A percentile compares a stretch with the other conserved stretches of the same genome.
Evolutionary conservation across 1,284 basidiomycete genomes (phyloP).

Genomic region (Leccinum fuscescens): DNA sequence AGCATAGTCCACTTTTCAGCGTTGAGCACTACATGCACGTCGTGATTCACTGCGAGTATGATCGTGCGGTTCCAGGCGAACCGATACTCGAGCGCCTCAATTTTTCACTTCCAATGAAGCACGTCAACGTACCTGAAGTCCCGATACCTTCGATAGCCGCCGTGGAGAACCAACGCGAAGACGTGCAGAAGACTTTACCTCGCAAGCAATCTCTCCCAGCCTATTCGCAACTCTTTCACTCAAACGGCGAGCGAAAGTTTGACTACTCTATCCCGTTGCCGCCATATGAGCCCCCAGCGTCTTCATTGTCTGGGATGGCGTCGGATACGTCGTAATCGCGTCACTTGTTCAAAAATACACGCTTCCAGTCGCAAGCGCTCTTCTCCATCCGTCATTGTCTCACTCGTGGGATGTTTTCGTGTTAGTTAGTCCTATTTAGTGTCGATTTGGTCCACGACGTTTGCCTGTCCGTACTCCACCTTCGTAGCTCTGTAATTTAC

Average conservation of each 20-base stretch:
- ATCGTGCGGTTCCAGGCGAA: slow-evolving; percentile 38
- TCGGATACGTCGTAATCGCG: not conserved
- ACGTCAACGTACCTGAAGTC: slow-evolving; percentile 38
- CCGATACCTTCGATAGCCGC: slow-evolving; percentile 25
- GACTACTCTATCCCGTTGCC: slow-evolving; percentile 68
- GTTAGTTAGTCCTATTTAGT: not conserved
- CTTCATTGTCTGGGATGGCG: not conserved
- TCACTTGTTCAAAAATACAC: not conserved
- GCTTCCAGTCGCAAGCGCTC: not conserved
- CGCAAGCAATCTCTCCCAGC: slow-evolving; percentile 54
- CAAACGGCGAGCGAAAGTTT: slow-evolving; percentile 67
- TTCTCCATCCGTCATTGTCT: not conserved
- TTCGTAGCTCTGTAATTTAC: not conserved
- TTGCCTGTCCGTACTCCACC: not conserved
- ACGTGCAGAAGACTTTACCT: slow-evolving; percentile 23
- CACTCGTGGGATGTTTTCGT: not conserved
- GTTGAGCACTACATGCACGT: slow-evolving; percentile 57
- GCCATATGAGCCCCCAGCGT: slow-evolving; percentile 45
- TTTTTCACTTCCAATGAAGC: slow-evolving; percentile 54
- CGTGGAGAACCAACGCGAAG: slow-evolving; percentile 12
- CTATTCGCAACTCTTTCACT: slow-evolving; percentile 73
- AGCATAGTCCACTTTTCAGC: slow-evolving; percentile 52
- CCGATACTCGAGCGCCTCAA: slow-evolving; percentile 36
- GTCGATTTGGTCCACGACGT: slow-evolving; percentile 8
- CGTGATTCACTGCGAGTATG: slow-evolving; percentile 54